phyloP scores from a whole-genome alignment of 73 alveolate species.

The Tetrahymena elliotti region DNA sequence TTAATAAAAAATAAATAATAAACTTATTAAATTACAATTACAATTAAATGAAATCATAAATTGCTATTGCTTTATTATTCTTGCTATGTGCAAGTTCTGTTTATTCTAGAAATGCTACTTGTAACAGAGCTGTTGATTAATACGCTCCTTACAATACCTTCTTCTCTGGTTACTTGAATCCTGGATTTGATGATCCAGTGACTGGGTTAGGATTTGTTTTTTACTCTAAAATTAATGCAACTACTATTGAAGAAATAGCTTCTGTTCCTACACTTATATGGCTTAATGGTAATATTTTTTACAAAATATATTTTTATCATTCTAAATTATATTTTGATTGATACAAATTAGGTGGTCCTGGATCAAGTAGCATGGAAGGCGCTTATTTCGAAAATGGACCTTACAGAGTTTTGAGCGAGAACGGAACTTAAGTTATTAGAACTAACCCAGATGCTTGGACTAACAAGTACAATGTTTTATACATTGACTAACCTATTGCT shows the following conservation, averaged over 20 bases:
- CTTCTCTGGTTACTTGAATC: not conserved
- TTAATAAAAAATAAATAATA: not conserved
- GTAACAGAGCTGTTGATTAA: not conserved
- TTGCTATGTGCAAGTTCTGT: not conserved
- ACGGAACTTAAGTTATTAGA: not conserved
- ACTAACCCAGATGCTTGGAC: not conserved
- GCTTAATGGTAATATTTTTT: not conserved
- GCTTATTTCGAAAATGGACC: constrained; percentile 81
- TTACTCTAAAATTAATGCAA: not conserved
- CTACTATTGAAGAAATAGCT: not conserved
- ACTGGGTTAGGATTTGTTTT: not conserved
- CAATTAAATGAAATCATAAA: not conserved
- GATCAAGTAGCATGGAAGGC: constrained; percentile 70
- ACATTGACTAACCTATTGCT: not conserved
- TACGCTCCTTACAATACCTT: not conserved
- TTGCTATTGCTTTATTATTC: not conserved
- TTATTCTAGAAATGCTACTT: not conserved
- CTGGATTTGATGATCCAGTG: not conserved
- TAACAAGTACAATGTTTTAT: not conserved
- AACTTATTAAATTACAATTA: not conserved
- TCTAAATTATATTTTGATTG: not conserved
- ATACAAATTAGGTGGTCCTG: constrained; percentile 70
- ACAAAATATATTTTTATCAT: not conserved
- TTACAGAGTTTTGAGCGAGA: constrained; percentile 18
- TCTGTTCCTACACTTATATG: not conserved